These are phyloP conservation scores for Pythium rhizo-oryzae DNA, from an alignment of 352 stramenopile species.

Conservation along the genomic window DNA sequence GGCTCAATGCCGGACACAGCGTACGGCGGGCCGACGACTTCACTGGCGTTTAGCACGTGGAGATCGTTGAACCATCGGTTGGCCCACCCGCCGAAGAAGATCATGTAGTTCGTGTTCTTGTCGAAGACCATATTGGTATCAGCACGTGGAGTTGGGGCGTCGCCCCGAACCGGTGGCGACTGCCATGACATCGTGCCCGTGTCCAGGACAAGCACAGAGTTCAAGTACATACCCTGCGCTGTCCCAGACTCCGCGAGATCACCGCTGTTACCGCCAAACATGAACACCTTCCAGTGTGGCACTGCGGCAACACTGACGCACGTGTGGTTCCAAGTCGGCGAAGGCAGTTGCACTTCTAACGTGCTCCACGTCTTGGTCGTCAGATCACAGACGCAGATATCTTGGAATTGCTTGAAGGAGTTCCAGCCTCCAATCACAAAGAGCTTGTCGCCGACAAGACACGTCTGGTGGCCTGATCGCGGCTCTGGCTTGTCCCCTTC, in stretches of 20 bases:
- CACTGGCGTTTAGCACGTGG: constrained; percentile 91
- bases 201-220: constrained; percentile 92
- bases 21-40: constrained; percentile 97
- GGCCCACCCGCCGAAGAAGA: constrained; percentile 97
- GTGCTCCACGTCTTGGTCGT: constrained; percentile 85
- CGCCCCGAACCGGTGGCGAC: constrained; percentile 64
- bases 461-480: constrained; percentile 93
- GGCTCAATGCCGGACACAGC: constrained; percentile 92
- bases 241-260: constrained; percentile 89
- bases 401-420: constrained; percentile 95
- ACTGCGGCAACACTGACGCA: constrained; percentile 94
- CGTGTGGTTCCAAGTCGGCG: constrained; percentile 94
- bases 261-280: constrained; percentile 97
- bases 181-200: constrained; percentile 86
- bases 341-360: constrained; percentile 49
- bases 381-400: constrained; percentile 95
- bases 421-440: constrained; percentile 97
- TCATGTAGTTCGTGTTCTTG: constrained; percentile 83
- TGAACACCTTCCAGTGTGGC: constrained; percentile 97
- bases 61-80: constrained; percentile 96
- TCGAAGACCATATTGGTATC: constrained; percentile 96
- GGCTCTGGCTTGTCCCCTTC: constrained; percentile 91
- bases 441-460: constrained; percentile 89
- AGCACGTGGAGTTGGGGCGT: constrained; percentile 85
- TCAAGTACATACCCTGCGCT: constrained; percentile 88